Conservation (phyloP, 2,329 filamentous ascomycete genomes). For the Phaeoacremonium minimum region DNA sequence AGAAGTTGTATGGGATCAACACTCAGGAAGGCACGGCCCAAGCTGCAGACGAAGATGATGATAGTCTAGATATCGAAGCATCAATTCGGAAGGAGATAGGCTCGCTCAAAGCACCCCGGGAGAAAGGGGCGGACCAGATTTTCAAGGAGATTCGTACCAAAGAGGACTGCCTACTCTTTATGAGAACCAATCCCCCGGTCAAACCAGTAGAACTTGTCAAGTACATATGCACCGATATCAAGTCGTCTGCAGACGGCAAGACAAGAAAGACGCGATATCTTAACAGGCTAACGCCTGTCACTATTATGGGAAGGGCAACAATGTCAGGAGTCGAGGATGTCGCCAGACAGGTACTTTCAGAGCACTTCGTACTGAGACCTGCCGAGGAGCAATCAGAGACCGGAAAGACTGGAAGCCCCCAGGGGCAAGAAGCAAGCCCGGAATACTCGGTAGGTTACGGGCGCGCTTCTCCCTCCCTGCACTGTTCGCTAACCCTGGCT, state of each 20-base stretch:
- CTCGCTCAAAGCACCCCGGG: constrained; percentile 44
- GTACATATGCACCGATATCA: constrained; percentile 52
- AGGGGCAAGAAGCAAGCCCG: constrained; percentile 10
- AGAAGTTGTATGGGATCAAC: constrained; percentile 52
- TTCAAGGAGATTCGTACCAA: constrained; percentile 51
- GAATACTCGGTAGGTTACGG: constrained; percentile 35
- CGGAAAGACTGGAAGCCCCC: background rate
- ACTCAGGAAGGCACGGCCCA: constrained; percentile 31
- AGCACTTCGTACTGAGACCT: constrained; percentile 52
- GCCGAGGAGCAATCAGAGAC: constrained; percentile 29
- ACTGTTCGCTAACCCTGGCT: constrained; percentile 2
- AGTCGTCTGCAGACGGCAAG: constrained; percentile 35
- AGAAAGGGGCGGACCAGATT: constrained; percentile 35
- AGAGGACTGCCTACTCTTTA: constrained; percentile 61
- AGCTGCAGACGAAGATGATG: constrained; percentile 37
- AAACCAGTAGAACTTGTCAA: constrained; percentile 51
- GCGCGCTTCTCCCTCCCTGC: constrained; percentile 1
- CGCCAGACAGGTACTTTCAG: constrained; percentile 56
- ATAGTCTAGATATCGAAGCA: constrained; percentile 64
- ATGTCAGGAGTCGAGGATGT: constrained; percentile 64
- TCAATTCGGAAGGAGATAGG: constrained; percentile 70
- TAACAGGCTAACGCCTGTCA: constrained; percentile 52
- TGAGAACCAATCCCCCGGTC: constrained; percentile 51
- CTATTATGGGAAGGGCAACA: constrained; percentile 58
- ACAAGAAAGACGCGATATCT: constrained; percentile 52